Percentiles rank a stretch among this genome's conserved stretches.
These are phyloP conservation scores for Colletotrichum neosansevieriae DNA, from an alignment of 2,329 filamentous ascomycete genomes.

Conservation along the genomic window DNA sequence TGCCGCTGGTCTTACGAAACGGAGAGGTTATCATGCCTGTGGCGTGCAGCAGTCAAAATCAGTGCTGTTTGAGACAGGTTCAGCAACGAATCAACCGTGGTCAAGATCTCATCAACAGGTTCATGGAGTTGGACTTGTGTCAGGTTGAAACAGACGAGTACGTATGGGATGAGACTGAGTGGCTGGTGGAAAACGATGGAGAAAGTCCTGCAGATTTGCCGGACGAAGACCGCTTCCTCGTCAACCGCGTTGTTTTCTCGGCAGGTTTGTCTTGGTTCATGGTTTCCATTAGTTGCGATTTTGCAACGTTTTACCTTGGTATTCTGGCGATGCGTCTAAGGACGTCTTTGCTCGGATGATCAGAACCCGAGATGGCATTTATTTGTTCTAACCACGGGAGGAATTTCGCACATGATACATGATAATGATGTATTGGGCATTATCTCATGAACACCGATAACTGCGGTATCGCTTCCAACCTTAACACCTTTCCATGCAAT, in stretches of 20 bases:
- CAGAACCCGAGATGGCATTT: not conserved
- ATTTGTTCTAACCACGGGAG: not conserved
- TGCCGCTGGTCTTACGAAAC: slow-evolving; percentile 15
- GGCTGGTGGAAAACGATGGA: slow-evolving; percentile 30
- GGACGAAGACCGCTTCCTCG: slow-evolving; percentile 14
- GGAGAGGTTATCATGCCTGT: slow-evolving; percentile 28
- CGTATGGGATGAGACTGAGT: slow-evolving; percentile 26
- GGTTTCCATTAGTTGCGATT: slow-evolving; percentile 38
- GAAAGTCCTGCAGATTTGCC: slow-evolving; percentile 27
- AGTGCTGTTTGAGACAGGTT: slow-evolving; percentile 18
- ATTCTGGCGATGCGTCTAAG: slow-evolving; percentile 4
- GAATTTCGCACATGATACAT: not conserved
- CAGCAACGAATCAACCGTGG: slow-evolving; percentile 31
- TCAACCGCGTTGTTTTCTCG: slow-evolving; percentile 33
- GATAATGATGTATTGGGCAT: slow-evolving; percentile 26
- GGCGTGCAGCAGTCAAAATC: not conserved
- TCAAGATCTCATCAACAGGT: slow-evolving; percentile 20
- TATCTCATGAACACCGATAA: slow-evolving; percentile 23
- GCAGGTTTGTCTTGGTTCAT: slow-evolving; percentile 34
- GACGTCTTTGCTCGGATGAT: not conserved
- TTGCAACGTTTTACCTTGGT: slow-evolving; percentile 35
- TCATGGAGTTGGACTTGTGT: slow-evolving; percentile 30
- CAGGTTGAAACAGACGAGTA: not conserved
- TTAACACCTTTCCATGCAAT: slow-evolving; percentile 21
- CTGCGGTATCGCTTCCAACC: slow-evolving; percentile 17